Percentiles rank a stretch among this genome's conserved stretches.
Evolutionary conservation across 73 alveolate species (phyloP).

Genomic region (Halteria grandinella): DNA sequence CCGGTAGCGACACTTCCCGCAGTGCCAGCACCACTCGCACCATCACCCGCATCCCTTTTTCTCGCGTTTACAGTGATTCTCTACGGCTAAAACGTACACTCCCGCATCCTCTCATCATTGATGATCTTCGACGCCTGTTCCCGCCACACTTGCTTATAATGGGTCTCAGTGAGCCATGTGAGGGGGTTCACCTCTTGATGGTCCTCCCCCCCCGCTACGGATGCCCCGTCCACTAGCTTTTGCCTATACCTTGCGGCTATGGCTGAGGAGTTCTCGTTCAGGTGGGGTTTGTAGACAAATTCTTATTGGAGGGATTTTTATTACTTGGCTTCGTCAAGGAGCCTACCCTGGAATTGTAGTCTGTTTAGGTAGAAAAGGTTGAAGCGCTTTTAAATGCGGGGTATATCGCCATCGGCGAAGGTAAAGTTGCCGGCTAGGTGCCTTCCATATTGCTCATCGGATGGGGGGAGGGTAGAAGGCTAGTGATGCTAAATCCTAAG

Average conservation of each 20-base stretch:
- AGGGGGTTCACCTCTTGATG: constrained; percentile 14
- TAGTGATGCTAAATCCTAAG: constrained; percentile 14
- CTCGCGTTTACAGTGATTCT: background rate
- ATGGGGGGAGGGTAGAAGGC: too few species aligned
- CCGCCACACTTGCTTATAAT: constrained; percentile 32
- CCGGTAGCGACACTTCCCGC: constrained; percentile 23
- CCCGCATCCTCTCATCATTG: constrained; percentile 51
- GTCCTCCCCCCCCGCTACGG: constrained; percentile 26
- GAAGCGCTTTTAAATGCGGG: background rate
- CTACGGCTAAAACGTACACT: constrained; percentile 63
- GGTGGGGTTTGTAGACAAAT: constrained; percentile 14
- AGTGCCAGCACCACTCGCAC: too few species aligned
- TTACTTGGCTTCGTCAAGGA: background rate
- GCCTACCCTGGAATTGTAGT: constrained; percentile 23
- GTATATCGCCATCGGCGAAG: constrained; percentile 26
- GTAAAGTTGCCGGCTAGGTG: constrained; percentile 21
- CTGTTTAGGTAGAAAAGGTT: constrained; percentile 54
- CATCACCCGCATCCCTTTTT: too few species aligned
- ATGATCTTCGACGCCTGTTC: constrained; percentile 49
- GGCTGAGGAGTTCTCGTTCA: constrained; percentile 16
- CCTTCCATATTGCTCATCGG: too few species aligned
- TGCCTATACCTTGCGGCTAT: constrained; percentile 27
- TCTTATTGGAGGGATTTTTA: background rate
- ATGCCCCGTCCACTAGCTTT: too few species aligned
- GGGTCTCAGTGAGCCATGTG: constrained; percentile 26